Percentiles rank a stretch among this genome's conserved stretches.
Conservation (phyloP, 805 yeast genomes). For the Geotrichum ghanense region DNA sequence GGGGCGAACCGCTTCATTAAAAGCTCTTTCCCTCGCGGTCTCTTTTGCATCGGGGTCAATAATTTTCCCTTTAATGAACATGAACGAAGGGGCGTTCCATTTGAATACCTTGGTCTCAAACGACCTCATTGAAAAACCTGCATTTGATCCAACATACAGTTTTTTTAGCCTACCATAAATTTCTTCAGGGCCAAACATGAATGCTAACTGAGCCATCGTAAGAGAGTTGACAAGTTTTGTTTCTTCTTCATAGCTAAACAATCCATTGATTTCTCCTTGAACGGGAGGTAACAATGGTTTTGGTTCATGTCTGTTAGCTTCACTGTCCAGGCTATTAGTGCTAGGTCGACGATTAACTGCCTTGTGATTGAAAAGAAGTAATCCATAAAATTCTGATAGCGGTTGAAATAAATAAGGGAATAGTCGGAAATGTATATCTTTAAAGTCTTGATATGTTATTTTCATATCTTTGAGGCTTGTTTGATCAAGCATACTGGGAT, state of each 20-base stretch:
- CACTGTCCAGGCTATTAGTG: too few species aligned
- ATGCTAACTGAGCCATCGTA: conserved; percentile 31
- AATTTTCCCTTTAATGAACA: conserved; percentile 54
- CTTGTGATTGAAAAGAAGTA: conserved; percentile 18
- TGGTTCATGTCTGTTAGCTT: conserved; percentile 3
- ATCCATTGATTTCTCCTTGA: conserved; percentile 9
- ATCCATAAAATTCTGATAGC: conserved; percentile 34
- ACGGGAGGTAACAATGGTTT: conserved; percentile 3
- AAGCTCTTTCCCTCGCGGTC: conserved; percentile 15
- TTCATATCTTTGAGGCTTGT: conserved; percentile 10
- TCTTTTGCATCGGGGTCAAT: conserved; percentile 12
- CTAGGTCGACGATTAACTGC: conserved; percentile 8
- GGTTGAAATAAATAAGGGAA: conserved; percentile 24
- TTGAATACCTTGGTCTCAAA: conserved; percentile 74
- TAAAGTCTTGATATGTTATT: conserved; percentile 9
- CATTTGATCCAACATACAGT: conserved; percentile 59
- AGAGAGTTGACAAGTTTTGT: conserved; percentile 32
- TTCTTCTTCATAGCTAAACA: conserved; percentile 17
- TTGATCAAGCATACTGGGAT: conserved; percentile 21
- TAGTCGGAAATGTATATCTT: conserved; percentile 10
- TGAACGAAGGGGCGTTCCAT: conserved; percentile 80
- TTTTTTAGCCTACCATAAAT: conserved; percentile 31
- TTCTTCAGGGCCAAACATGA: conserved; percentile 24
- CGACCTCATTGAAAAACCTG: conserved; percentile 83
- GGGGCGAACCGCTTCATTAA: conserved; percentile 19